phyloP scores from a whole-genome alignment of 2,329 filamentous ascomycete genomes.

The Xylariomycetidae sp. region DNA sequence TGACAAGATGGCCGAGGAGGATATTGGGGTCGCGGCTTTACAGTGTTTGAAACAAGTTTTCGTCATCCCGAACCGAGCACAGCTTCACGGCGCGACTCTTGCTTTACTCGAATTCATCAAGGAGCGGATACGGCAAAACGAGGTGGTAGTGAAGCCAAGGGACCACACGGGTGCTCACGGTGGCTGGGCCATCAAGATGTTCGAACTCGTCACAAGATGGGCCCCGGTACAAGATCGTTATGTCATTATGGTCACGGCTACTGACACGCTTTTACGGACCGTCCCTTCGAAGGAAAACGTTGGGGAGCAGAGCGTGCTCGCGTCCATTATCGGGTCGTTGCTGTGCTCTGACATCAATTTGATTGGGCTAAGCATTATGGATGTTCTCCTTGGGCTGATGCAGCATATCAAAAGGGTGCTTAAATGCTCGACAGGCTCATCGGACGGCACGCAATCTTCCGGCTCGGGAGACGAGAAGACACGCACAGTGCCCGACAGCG shows the following conservation, averaged over 20 bases:
- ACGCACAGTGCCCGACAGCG: constrained; percentile 23
- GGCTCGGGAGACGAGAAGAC: constrained; percentile 24
- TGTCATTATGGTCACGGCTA: constrained; percentile 74
- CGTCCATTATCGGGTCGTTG: constrained; percentile 73
- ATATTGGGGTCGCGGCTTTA: constrained; percentile 76
- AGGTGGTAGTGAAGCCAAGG: constrained; percentile 46
- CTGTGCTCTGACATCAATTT: constrained; percentile 85
- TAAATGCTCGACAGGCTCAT: constrained; percentile 47
- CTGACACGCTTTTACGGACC: constrained; percentile 67
- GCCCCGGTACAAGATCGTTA: constrained; percentile 92
- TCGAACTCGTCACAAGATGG: constrained; percentile 76
- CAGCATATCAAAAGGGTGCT: constrained; percentile 76
- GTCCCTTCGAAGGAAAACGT: constrained; percentile 66
- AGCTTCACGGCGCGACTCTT: constrained; percentile 71
- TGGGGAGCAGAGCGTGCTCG: constrained; percentile 66
- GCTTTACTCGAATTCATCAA: constrained; percentile 71
- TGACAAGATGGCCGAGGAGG: constrained; percentile 83
- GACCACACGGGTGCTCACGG: constrained; percentile 38
- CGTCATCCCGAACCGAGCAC: constrained; percentile 70
- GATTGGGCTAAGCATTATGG: constrained; percentile 94
- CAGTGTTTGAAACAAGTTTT: constrained; percentile 86
- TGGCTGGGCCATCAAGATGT: constrained; percentile 78
- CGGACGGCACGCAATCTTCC: constrained; percentile 11
- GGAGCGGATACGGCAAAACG: constrained; percentile 47
- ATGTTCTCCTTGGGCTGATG: constrained; percentile 79